These are phyloP conservation scores for Coleophoma cylindrospora DNA, from an alignment of 2,329 filamentous ascomycete species.

Conservation along the genomic window DNA sequence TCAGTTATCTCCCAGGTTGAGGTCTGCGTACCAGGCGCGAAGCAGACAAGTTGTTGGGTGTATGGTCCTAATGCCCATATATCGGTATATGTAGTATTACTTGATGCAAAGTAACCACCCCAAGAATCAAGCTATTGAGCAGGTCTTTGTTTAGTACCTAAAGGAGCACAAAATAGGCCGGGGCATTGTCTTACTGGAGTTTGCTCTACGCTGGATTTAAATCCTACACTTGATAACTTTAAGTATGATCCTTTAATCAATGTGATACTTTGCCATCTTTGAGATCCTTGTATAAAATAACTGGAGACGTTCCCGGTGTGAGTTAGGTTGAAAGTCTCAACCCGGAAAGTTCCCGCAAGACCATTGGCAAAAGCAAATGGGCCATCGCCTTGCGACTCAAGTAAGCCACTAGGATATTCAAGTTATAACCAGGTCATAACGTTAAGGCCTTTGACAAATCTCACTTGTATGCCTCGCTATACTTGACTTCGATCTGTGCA, in stretches of 20 bases:
- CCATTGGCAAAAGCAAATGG: conserved; percentile 13
- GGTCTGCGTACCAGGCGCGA: conserved; percentile 30
- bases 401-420: conserved; percentile 14
- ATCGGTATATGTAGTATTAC: conserved; percentile 26
- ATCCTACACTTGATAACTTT: conserved; percentile 26
- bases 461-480: conserved; percentile 23
- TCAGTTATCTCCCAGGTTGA: conserved; percentile 29
- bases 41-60: conserved; percentile 28
- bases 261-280: conserved; percentile 33
- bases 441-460: too few species aligned
- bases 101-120: conserved; percentile 16
- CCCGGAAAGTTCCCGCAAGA: conserved; percentile 30
- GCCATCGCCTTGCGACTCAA: conserved; percentile 24
- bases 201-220: conserved; percentile 12
- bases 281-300: conserved; percentile 34
- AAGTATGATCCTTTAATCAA: conserved; percentile 29
- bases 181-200: too few species aligned
- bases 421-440: too few species aligned
- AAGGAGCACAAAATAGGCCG: too few species aligned
- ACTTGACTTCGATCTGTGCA: conserved; percentile 29
- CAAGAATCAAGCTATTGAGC: too few species aligned
- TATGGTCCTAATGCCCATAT: conserved; percentile 33
- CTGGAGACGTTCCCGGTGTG: conserved; percentile 21
- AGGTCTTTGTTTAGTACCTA: too few species aligned
- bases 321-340: conserved; percentile 33